These are phyloP conservation scores for Blepharisma stoltei DNA, from an alignment of 73 alveolate species.

Conservation along the genomic window DNA sequence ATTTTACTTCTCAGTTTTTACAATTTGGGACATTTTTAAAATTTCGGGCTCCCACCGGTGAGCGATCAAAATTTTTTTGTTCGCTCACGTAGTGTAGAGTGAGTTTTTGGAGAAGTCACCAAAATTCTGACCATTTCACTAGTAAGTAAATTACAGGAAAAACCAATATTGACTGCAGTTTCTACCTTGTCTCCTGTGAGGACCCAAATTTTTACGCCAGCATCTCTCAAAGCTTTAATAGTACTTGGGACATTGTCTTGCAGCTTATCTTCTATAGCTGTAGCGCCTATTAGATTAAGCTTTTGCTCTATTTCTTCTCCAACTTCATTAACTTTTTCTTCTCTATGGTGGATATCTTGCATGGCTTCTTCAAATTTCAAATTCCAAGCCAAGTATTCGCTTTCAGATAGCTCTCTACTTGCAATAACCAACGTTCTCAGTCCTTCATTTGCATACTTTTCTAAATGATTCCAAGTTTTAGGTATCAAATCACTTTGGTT, in stretches of 20 bases:
- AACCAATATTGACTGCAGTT: constrained; percentile 76
- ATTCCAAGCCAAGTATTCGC: constrained; percentile 47
- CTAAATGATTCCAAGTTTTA: neutral
- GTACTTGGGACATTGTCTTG: constrained; percentile 83
- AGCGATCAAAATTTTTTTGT: too few species aligned
- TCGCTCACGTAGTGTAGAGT: too few species aligned
- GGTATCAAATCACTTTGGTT: constrained; percentile 14
- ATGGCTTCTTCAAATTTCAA: constrained; percentile 16
- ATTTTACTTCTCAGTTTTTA: too few species aligned
- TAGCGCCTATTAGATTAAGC: constrained; percentile 50
- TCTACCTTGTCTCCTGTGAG: constrained; percentile 89
- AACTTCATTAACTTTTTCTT: constrained; percentile 23
- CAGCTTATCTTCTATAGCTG: constrained; percentile 70
- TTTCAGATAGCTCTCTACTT: constrained; percentile 58
- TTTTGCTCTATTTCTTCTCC: constrained; percentile 48
- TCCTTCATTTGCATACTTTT: constrained; percentile 50
- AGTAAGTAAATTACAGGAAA: constrained; percentile 21
- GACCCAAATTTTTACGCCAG: constrained; percentile 38
- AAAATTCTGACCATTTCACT: constrained; percentile 9
- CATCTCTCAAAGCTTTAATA: constrained; percentile 47
- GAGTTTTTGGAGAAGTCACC: constrained; percentile 23
- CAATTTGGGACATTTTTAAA: too few species aligned
- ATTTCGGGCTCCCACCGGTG: too few species aligned
- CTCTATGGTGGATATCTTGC: constrained; percentile 27
- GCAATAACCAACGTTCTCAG: constrained; percentile 83